Conservation (phyloP, 768 basidiomycete species). For the Hypholoma fasciculare region DNA sequence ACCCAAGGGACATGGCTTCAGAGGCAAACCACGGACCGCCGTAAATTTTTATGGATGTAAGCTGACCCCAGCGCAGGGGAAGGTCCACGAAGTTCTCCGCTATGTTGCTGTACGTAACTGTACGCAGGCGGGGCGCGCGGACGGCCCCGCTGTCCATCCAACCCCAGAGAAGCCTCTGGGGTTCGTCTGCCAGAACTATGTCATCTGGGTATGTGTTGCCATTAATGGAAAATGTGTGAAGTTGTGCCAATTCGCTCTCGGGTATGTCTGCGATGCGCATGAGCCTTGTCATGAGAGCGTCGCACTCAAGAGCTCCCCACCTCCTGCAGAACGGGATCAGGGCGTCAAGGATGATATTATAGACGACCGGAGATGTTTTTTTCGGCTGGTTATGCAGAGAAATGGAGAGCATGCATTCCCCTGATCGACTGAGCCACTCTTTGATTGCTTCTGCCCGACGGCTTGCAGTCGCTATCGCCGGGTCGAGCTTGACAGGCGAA, state of each 20-base stretch:
- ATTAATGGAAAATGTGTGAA: background rate
- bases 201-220: background rate
- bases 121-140: background rate
- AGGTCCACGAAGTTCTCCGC: background rate
- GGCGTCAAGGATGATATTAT: background rate
- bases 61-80: background rate
- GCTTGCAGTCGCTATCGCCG: background rate
- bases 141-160: background rate
- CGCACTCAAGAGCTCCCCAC: background rate
- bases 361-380: background rate
- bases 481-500: background rate
- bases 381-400: background rate
- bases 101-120: background rate
- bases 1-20: background rate
- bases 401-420: background rate
- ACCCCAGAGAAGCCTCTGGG: background rate
- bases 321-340: background rate
- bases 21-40: background rate
- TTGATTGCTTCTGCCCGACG: background rate
- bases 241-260: background rate
- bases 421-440: conserved; percentile 1
- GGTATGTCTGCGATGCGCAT: background rate
- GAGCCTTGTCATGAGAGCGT: background rate
- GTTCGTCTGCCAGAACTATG: background rate
- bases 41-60: background rate